Conservation (phyloP, 1,284 basidiomycete genomes). For the Porodaedalea pini region DNA sequence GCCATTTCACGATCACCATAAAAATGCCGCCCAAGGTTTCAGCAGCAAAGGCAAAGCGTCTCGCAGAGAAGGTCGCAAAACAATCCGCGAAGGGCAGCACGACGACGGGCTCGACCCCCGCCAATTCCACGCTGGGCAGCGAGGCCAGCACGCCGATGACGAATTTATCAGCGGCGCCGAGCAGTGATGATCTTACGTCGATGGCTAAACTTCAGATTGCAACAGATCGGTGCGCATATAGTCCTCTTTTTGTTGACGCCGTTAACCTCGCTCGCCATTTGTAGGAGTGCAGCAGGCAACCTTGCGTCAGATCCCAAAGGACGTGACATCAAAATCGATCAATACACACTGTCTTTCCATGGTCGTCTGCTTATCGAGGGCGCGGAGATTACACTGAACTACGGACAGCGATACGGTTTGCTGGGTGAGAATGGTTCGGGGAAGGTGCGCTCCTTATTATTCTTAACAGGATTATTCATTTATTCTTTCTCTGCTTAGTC, state of each 20-base stretch:
- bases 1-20: background rate
- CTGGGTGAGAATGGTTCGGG: conserved; percentile 67
- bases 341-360: conserved; percentile 96
- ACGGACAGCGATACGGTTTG: conserved; percentile 63
- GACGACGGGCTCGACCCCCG: conserved; percentile 45
- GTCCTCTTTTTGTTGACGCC: background rate
- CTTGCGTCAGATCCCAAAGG: conserved; percentile 89
- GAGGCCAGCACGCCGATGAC: conserved; percentile 75
- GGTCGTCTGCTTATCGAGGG: conserved; percentile 91
- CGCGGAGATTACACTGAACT: conserved; percentile 69
- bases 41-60: conserved; percentile 79
- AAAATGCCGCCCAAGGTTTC: conserved; percentile 62
- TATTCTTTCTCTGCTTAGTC: conserved; percentile 38
- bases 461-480: background rate
- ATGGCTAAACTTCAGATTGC: conserved; percentile 89
- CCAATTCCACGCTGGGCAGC: conserved; percentile 54
- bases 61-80: conserved; percentile 89
- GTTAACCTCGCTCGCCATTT: conserved; percentile 6
- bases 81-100: conserved; percentile 44
- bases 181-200: conserved; percentile 66
- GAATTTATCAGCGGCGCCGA: conserved; percentile 68
- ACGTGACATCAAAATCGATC: conserved; percentile 97
- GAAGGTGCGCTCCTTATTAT: conserved; percentile 41
- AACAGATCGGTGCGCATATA: conserved; percentile 70
- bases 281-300: conserved; percentile 85